phyloP scores from a whole-genome alignment of 345 rosid species.

The Diplotaxis tenuifolia region DNA sequence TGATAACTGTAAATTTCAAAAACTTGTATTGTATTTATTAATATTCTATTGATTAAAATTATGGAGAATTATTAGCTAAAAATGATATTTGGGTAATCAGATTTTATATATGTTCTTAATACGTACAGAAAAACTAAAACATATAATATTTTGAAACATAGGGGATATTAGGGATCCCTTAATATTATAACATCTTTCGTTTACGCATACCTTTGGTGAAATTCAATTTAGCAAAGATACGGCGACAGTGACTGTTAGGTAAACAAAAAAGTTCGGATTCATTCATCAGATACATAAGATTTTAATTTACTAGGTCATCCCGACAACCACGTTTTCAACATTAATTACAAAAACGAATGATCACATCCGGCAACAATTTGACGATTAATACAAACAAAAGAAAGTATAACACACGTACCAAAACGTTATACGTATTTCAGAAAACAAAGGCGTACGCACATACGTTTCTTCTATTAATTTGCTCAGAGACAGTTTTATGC shows the following conservation, averaged over 20 bases:
- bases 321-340: constrained; percentile 25
- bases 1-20: too few relatives aligned
- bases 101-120: too few relatives aligned
- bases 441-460: not conserved
- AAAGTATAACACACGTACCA: constrained; percentile 8
- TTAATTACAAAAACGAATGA: constrained; percentile 7
- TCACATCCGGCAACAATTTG: too few relatives aligned
- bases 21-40: too few relatives aligned
- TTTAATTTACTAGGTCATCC: not conserved
- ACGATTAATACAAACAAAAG: not conserved
- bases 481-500: not conserved
- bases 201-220: too few relatives aligned
- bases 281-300: not conserved
- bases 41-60: too few relatives aligned
- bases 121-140: too few relatives aligned
- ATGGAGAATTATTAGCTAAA: too few relatives aligned
- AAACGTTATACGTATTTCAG: constrained; percentile 4
- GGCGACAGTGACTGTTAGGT: not conserved
- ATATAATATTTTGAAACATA: too few relatives aligned
- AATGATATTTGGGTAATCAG: too few relatives aligned
- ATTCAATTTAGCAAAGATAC: too few relatives aligned
- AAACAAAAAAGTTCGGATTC: constrained; percentile 9
- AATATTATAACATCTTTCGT: not conserved
- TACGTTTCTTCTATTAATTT: not conserved
- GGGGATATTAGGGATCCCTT: too few relatives aligned